phyloP scores from a whole-genome alignment of 768 basidiomycete genomes.

The Hericium rajendrae region DNA sequence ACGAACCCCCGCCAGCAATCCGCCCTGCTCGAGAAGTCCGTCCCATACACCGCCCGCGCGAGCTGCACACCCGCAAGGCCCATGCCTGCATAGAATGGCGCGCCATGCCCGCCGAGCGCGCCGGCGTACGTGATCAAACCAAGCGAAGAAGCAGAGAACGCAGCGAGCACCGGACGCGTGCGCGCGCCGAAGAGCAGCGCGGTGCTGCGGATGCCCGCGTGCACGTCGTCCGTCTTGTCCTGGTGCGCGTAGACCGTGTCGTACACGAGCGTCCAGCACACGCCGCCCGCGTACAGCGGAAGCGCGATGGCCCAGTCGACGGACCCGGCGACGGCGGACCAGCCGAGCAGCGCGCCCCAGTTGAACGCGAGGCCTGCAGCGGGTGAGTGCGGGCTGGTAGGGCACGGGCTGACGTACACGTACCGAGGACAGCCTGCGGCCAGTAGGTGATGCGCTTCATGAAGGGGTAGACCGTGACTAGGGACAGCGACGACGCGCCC shows the following conservation, averaged over 20 bases:
- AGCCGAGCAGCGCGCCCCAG: conserved; percentile 94
- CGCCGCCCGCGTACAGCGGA: conserved; percentile 83
- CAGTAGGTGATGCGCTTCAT: conserved; percentile 98
- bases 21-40: conserved; percentile 62
- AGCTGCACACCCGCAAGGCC: conserved; percentile 69
- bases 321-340: conserved; percentile 83
- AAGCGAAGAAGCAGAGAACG: conserved; percentile 64
- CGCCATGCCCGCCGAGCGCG: conserved; percentile 64
- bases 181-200: conserved; percentile 81
- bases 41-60: conserved; percentile 60
- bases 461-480: conserved; percentile 86
- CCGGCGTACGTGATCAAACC: conserved; percentile 74
- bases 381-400: background rate
- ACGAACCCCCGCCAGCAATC: conserved; percentile 91
- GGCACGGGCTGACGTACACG: conserved; percentile 13
- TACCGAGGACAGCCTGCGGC: conserved; percentile 93
- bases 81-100: conserved; percentile 72
- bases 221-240: conserved; percentile 89
- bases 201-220: conserved; percentile 86
- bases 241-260: conserved; percentile 98
- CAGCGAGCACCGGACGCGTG: conserved; percentile 66
- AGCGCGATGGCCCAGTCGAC: conserved; percentile 77
- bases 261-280: conserved; percentile 93
- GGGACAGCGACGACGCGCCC: conserved; percentile 81
- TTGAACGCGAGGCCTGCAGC: conserved; percentile 82